Evolutionary conservation across 1,284 basidiomycete genomes (phyloP).

Genomic region (Cutaneotrichosporon sp.): DNA sequence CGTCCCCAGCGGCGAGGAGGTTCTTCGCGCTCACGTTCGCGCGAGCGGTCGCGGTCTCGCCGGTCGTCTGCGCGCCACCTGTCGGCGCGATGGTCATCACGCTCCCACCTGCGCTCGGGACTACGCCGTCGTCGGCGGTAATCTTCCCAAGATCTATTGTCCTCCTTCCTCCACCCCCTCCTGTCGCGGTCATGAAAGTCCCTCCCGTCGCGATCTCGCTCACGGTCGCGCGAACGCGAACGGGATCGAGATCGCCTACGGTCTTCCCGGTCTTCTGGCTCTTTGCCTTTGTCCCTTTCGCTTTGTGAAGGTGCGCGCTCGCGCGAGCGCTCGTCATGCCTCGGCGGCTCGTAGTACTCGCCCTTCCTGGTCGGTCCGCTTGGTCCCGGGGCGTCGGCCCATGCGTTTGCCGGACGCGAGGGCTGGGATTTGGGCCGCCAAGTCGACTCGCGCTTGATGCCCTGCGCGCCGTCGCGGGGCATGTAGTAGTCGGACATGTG

Average conservation of each 20-base stretch:
- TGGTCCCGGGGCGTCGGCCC: constrained; percentile 14
- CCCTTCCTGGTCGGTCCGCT: constrained; percentile 11
- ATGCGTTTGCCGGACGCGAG: constrained; percentile 18
- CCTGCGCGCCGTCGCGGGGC: constrained; percentile 14
- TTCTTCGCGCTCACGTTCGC: constrained; percentile 2
- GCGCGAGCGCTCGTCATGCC: not conserved
- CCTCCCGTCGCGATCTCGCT: not conserved
- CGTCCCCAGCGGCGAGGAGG: constrained; percentile 5
- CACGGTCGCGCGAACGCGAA: not conserved
- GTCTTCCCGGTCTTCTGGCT: not conserved
- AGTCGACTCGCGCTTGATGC: constrained; percentile 26
- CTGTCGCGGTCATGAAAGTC: constrained; percentile 14
- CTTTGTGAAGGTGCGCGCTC: not conserved
- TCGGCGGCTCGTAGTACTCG: constrained; percentile 25
- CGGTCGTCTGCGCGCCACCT: constrained; percentile 1
- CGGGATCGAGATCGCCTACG: not conserved
- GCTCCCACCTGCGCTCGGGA: constrained; percentile 5
- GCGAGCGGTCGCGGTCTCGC: not conserved
- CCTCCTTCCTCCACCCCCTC: constrained; percentile 10
- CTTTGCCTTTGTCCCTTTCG: constrained; percentile 3
- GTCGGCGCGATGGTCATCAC: constrained; percentile 7
- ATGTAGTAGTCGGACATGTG: constrained; percentile 27
- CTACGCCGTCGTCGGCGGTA: constrained; percentile 10
- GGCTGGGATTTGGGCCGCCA: constrained; percentile 21
- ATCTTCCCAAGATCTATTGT: constrained; percentile 19